These are phyloP conservation scores for Erysimum cheiranthoides DNA, from an alignment of 345 rosid genomes.

Conservation along the genomic window DNA sequence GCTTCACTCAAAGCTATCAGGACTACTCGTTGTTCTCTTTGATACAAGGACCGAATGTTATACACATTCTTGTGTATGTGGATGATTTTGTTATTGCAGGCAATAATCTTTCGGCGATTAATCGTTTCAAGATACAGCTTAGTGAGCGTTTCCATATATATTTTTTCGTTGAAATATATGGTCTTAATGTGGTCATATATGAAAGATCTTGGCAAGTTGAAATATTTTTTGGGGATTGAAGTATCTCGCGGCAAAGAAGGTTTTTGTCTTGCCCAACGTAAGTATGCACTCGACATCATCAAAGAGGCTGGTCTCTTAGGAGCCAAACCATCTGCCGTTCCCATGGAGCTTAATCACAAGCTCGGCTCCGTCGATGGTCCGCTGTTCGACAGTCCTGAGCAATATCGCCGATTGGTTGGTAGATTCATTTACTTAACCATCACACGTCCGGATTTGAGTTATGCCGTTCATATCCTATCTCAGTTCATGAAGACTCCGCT, in stretches of 20 bases:
- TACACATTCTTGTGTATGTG: neutral
- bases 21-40: no score
- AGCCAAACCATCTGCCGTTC: no score
- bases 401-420: neutral
- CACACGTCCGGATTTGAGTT: neutral
- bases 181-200: no score
- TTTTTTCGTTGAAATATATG: no score
- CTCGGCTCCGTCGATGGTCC: no score
- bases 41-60: no score
- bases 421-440: neutral
- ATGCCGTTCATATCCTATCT: neutral
- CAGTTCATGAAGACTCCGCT: neutral
- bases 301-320: neutral
- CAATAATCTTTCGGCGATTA: accelerated
- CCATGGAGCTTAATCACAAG: no score
- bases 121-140: neutral
- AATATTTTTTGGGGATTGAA: neutral
- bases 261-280: neutral
- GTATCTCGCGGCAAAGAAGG: neutral
- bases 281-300: neutral
- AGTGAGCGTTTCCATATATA: neutral
- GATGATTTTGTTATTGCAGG: neutral
- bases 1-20: neutral
- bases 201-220: neutral
- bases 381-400: neutral